Conservation (phyloP, 805 yeast species). For the Starmerella asiatica region DNA sequence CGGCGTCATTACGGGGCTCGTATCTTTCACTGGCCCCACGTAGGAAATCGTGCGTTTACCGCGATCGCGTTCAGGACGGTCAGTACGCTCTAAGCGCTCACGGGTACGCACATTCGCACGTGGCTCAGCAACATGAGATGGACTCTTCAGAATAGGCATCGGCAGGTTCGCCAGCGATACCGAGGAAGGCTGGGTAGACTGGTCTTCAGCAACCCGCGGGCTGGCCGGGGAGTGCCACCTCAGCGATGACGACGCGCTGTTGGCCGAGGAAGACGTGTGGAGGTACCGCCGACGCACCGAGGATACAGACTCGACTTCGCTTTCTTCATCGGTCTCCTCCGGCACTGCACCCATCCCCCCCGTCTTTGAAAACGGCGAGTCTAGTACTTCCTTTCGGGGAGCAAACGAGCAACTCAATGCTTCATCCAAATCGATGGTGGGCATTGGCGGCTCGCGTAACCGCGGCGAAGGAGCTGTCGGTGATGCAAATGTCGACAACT, state of each 20-base stretch:
- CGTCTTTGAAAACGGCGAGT: constrained; percentile 19
- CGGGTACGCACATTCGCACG: too few relatives aligned
- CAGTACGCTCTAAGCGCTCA: too few relatives aligned
- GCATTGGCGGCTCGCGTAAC: constrained; percentile 1
- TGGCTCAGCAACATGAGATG: too few relatives aligned
- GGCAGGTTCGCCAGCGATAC: too few relatives aligned
- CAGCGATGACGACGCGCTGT: too few relatives aligned
- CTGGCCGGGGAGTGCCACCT: too few relatives aligned
- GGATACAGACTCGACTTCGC: background rate
- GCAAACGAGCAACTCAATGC: constrained; percentile 18
- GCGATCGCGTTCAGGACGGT: too few relatives aligned
- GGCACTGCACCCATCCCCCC: constrained; percentile 19
- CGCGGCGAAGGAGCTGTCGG: background rate
- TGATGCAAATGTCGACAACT: background rate
- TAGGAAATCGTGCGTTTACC: too few relatives aligned
- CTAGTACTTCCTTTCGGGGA: constrained; percentile 15
- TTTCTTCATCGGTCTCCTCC: constrained; percentile 21
- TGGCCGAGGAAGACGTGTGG: background rate
- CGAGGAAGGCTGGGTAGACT: too few relatives aligned
- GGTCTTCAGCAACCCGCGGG: too few relatives aligned
- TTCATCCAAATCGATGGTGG: constrained; percentile 21
- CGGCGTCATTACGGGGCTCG: background rate
- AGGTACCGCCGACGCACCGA: background rate
- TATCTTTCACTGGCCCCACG: too few relatives aligned
- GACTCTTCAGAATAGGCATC: too few relatives aligned